Conservation (phyloP, 106 monocot genomes). For the Alisma plantagoaquatica region DNA sequence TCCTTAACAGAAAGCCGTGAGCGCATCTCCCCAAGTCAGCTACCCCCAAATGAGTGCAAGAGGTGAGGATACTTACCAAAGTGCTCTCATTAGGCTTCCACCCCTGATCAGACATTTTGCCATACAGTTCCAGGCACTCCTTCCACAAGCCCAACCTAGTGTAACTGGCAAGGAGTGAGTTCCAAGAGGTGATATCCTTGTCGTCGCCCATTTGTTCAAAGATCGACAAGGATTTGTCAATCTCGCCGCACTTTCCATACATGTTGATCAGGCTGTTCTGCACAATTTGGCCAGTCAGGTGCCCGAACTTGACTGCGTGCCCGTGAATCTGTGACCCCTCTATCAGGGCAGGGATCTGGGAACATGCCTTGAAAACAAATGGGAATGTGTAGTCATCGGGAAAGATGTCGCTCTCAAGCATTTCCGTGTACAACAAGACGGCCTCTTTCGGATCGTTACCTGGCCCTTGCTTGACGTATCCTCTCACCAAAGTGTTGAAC, state of each 20-base stretch:
- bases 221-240: slow-evolving; percentile 22
- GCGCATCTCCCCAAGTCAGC: slow-evolving; percentile 38
- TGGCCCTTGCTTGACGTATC: slow-evolving; percentile 12
- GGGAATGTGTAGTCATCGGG: slow-evolving; percentile 75
- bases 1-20: slow-evolving; percentile 45
- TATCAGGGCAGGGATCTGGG: slow-evolving; percentile 14
- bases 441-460: slow-evolving; percentile 18
- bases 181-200: slow-evolving; percentile 58
- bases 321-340: slow-evolving; percentile 57
- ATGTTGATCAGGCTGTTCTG: slow-evolving; percentile 69
- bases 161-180: slow-evolving; percentile 46
- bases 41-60: slow-evolving; percentile 42
- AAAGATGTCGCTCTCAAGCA: slow-evolving; percentile 22
- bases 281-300: slow-evolving; percentile 27
- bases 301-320: slow-evolving; percentile 39
- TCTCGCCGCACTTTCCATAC: slow-evolving; percentile 58
- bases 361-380: slow-evolving; percentile 65
- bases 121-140: slow-evolving; percentile 37
- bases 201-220: slow-evolving; percentile 35
- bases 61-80: slow-evolving; percentile 36
- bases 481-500: slow-evolving; percentile 72
- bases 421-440: slow-evolving; percentile 33
- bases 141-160: slow-evolving; percentile 26
- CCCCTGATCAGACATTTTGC: slow-evolving; percentile 20
- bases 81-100: slow-evolving; percentile 46